Percentiles rank a stretch among this genome's conserved stretches.
Conservation (phyloP, 176 grass and related monocot genomes). For the Hordeum vulgare region DNA sequence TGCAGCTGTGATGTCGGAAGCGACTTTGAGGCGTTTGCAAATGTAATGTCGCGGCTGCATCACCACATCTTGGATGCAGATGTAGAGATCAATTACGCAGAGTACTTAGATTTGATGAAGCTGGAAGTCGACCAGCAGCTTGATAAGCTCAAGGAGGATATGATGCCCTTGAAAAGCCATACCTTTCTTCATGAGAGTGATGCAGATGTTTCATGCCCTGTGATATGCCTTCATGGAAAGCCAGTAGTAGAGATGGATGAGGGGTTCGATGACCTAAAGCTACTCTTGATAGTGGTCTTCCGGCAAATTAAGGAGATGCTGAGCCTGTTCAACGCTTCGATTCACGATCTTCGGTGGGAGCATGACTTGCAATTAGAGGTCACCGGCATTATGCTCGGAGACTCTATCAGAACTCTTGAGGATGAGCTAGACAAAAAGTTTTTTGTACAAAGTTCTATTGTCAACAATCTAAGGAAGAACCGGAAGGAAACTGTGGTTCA, state of each 20-base stretch:
- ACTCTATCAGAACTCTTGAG: slow-evolving; percentile 56
- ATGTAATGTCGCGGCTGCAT: slow-evolving; percentile 15
- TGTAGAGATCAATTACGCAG: slow-evolving; percentile 17
- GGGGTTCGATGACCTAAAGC: slow-evolving; percentile 48
- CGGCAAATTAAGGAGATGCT: slow-evolving; percentile 55
- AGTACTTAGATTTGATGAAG: slow-evolving; percentile 44
- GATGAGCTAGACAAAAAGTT: slow-evolving; percentile 68
- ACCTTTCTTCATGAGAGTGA: background rate
- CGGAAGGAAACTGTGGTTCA: slow-evolving; percentile 60
- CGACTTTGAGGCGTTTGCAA: slow-evolving; percentile 18
- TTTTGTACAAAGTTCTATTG: slow-evolving; percentile 47
- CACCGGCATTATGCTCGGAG: slow-evolving; percentile 50
- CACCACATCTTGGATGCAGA: slow-evolving; percentile 38
- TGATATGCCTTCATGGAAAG: slow-evolving; percentile 8
- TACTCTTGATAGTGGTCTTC: slow-evolving; percentile 53
- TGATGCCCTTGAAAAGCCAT: slow-evolving; percentile 29
- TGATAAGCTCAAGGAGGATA: slow-evolving; percentile 50
- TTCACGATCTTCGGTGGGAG: slow-evolving; percentile 56
- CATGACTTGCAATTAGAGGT: slow-evolving; percentile 79
- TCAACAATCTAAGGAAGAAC: slow-evolving; percentile 55
- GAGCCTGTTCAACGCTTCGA: slow-evolving; percentile 31
- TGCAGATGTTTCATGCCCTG: background rate
- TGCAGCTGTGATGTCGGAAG: slow-evolving; percentile 3
- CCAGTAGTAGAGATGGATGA: slow-evolving; percentile 41
- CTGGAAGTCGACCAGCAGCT: slow-evolving; percentile 45